Evolutionary conservation across 192 early-diverging fungal genomes (phyloP).

Genomic region (Coemansia sp.): DNA sequence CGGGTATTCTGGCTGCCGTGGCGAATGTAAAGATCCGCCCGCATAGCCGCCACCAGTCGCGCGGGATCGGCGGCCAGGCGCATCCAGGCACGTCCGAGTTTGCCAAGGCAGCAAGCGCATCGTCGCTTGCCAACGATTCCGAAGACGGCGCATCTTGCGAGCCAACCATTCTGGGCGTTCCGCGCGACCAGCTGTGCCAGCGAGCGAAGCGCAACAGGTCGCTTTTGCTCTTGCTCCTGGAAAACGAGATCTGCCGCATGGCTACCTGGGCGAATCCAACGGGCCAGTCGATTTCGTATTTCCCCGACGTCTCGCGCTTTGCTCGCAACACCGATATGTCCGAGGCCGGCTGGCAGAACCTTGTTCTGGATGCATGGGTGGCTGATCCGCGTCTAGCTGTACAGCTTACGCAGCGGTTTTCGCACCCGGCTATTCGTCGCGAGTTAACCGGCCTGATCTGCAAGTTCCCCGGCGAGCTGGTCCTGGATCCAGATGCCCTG

Average conservation of each 20-base stretch:
- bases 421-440: slow-evolving; percentile 61
- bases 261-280: slow-evolving; percentile 82
- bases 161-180: slow-evolving; percentile 22
- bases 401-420: slow-evolving; percentile 72
- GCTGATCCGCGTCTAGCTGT: slow-evolving; percentile 79
- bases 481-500: slow-evolving; percentile 71
- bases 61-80: slow-evolving; percentile 15
- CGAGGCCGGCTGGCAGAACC: slow-evolving; percentile 69
- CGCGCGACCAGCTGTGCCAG: slow-evolving; percentile 38
- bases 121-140: slow-evolving; percentile 28
- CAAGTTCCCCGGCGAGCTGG: slow-evolving; percentile 62
- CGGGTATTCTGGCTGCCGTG: no score
- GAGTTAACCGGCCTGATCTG: slow-evolving; percentile 65
- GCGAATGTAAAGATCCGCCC: background rate
- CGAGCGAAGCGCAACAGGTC: slow-evolving; percentile 30
- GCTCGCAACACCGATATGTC: slow-evolving; percentile 42
- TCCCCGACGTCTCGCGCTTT: slow-evolving; percentile 40
- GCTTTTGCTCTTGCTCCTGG: slow-evolving; percentile 78
- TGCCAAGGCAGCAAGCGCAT: slow-evolving; percentile 26
- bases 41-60: slow-evolving; percentile 18
- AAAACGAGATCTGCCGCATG: slow-evolving; percentile 82
- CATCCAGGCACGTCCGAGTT: slow-evolving; percentile 7
- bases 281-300: slow-evolving; percentile 37
- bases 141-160: background rate
- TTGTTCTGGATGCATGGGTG: slow-evolving; percentile 79